Conservation (phyloP, 2,329 filamentous ascomycete genomes). For the Ceratocystis colombiana region DNA sequence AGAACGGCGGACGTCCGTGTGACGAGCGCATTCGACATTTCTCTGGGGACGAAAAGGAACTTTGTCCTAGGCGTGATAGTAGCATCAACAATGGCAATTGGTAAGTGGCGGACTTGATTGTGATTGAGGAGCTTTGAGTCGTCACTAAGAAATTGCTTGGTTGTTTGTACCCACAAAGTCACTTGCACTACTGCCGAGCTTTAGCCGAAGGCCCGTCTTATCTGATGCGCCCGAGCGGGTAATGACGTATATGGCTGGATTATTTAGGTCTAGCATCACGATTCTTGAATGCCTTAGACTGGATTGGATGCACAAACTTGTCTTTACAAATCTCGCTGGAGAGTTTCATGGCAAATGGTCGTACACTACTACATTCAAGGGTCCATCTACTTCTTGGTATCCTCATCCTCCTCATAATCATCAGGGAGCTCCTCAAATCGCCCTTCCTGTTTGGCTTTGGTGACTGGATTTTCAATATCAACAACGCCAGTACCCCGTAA, state of each 20-base stretch:
- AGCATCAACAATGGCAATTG: neutral
- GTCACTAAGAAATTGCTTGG: neutral
- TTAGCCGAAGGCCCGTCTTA: neutral
- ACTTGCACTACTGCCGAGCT: neutral
- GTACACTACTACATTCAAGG: constrained; percentile 14
- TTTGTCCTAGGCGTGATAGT: neutral
- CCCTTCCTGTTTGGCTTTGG: constrained; percentile 57
- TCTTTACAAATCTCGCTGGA: neutral
- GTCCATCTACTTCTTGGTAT: constrained; percentile 26
- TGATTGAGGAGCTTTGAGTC: neutral
- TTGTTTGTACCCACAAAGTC: neutral
- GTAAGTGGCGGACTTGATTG: too few relatives aligned
- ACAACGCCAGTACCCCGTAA: constrained; percentile 67
- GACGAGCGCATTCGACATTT: neutral
- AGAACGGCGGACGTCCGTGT: constrained; percentile 8
- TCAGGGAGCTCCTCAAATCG: constrained; percentile 54
- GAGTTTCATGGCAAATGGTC: neutral
- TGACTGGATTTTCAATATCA: constrained; percentile 68
- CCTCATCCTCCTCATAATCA: constrained; percentile 30
- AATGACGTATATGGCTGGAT: neutral
- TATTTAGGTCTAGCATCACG: neutral
- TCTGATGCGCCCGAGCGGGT: neutral
- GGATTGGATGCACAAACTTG: neutral
- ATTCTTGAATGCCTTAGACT: neutral
- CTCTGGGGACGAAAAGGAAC: neutral